These are phyloP conservation scores for Stachybotrys chartarum DNA, from an alignment of 2,329 filamentous ascomycete species.

Conservation along the genomic window DNA sequence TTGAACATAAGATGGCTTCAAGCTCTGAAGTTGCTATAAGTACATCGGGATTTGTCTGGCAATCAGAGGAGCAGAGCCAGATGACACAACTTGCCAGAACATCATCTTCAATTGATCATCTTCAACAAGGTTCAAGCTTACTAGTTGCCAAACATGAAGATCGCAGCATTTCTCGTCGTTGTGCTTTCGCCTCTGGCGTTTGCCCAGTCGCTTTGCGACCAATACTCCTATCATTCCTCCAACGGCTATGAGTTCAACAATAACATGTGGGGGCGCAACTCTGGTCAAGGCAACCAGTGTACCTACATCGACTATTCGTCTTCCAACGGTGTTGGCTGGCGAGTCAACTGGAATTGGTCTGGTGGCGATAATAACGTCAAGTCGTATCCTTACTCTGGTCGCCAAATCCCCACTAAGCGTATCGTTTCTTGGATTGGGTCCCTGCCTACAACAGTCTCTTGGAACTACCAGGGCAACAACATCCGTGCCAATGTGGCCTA, in stretches of 20 bases:
- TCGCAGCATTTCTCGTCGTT: neutral
- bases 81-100: neutral
- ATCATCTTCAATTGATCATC: neutral
- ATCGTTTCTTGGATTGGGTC: conserved; percentile 21
- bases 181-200: neutral
- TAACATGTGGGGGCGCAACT: conserved; percentile 29
- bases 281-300: conserved; percentile 29
- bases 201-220: conserved; percentile 11
- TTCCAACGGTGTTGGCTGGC: conserved; percentile 27
- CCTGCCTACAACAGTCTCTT: conserved; percentile 25
- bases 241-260: conserved; percentile 23
- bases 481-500: conserved; percentile 50
- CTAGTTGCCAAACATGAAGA: neutral
- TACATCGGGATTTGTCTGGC: neutral
- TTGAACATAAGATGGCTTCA: neutral
- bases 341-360: conserved; percentile 32
- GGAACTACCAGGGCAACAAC: conserved; percentile 20
- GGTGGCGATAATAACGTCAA: conserved; percentile 31
- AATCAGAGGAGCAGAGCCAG: neutral
- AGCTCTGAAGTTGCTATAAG: neutral
- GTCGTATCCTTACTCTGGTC: conserved; percentile 25
- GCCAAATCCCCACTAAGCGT: conserved; percentile 11
- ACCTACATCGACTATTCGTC: conserved; percentile 26
- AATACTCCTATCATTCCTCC: conserved; percentile 12
- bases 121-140: neutral